Conservation (phyloP, 495 filamentous ascomycete species). For the Penicillium simplicissimum region DNA sequence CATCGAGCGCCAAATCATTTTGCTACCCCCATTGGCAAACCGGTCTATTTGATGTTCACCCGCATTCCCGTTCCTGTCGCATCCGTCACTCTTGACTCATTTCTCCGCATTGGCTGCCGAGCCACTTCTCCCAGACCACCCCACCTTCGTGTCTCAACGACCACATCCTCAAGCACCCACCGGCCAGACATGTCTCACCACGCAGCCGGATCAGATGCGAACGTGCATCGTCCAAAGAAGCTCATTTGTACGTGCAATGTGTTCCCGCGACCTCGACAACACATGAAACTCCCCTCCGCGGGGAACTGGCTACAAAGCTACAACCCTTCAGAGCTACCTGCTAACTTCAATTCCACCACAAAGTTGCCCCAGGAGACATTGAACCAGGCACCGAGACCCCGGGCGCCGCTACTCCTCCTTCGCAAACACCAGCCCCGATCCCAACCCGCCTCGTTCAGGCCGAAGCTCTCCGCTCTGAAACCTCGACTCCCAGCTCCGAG, state of each 20-base stretch:
- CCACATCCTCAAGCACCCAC: neutral
- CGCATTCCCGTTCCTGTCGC: neutral
- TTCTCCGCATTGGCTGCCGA: conserved; percentile 21
- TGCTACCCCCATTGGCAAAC: neutral
- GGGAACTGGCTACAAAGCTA: conserved; percentile 6
- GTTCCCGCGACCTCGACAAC: neutral
- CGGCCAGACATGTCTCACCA: conserved; percentile 20
- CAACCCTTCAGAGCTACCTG: neutral
- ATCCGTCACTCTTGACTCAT: conserved; percentile 20
- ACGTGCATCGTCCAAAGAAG: conserved; percentile 41
- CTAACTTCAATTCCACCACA: conserved; percentile 16
- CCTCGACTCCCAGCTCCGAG: conserved; percentile 41
- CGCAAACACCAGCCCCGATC: conserved; percentile 61
- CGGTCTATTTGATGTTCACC: conserved; percentile 4
- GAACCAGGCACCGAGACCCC: conserved; percentile 21
- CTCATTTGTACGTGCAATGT: conserved; percentile 40
- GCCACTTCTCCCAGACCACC: conserved; percentile 15
- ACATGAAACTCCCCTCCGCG: conserved; percentile 4
- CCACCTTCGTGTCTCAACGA: conserved; percentile 23
- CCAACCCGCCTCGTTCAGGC: conserved; percentile 13
- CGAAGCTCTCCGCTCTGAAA: conserved; percentile 34
- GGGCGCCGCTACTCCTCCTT: conserved; percentile 36
- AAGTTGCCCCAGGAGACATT: conserved; percentile 51
- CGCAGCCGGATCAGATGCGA: conserved; percentile 10
- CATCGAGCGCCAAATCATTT: neutral